Evolutionary conservation across 2,329 filamentous ascomycete genomes (phyloP), one percentile per base, ranked within the genome.

Genomic region (Aspergillus ochraceus): DNA sequence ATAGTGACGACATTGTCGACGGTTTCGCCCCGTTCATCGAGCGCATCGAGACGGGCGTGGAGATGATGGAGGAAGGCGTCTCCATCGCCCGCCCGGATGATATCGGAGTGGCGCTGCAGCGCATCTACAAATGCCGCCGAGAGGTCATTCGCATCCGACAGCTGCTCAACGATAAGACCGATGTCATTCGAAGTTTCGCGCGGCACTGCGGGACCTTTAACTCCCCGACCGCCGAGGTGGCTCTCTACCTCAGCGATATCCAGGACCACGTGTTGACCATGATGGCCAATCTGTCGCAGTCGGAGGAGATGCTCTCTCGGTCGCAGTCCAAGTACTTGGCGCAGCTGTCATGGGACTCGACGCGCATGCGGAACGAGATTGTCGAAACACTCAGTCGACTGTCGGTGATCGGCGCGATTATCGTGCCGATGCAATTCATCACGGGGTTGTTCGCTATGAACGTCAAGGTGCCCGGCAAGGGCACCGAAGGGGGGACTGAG

Each of bases 231-330:
- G 92, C 93, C 79, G 92, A 97, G 71, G 96, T 98, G 62, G 92
- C 91, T 22, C 85, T 97, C 70, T 97, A 97, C 72, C 86, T 98
- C 30, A 91, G 91, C 69, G 94, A 98, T 77, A 97, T 97, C 64
- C 93, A 97, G 76, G 94, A 98, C 76, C 94, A 98, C 83, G 92
- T 97, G 58, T 90, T 97, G 60, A 97, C 94, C 39, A 97, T 97
- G 93, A 94, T 96, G 83, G 92, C 90, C 68, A 97, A 95, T 76
- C 78, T 98, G 64, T 87, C 87, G 0, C 93, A 97, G 72, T 96
- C 95, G 64, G 94, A 98, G 76, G 97, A 97, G 83, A 97, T 97
- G 83, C 83, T 97, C 30, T 92, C 90, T 10, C 88, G 94, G 20
- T 89, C 90, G 1, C 94, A 98, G 80, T 90, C 89, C 79, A 97